Evolutionary conservation across 140 eudicot genomes (phyloP).

Genomic region (Oenanthe javanica): DNA sequence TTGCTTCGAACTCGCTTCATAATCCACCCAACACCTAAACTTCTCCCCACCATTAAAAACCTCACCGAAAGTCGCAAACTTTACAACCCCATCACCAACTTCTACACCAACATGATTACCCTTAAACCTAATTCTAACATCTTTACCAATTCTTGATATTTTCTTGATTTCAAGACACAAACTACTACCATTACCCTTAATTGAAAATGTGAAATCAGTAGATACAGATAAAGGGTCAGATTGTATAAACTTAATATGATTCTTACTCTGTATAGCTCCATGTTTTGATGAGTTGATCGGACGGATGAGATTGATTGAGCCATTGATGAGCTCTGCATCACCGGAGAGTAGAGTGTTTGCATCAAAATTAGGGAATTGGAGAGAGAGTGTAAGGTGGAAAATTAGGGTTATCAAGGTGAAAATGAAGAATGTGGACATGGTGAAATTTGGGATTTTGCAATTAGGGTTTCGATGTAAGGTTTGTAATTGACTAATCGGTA

Average conservation of each 20-base stretch:
- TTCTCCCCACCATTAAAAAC: constrained; percentile 37
- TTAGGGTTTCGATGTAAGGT: constrained; percentile 3
- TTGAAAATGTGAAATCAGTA: constrained; percentile 56
- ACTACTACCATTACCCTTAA: constrained; percentile 49
- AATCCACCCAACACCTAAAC: constrained; percentile 58
- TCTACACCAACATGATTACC: constrained; percentile 35
- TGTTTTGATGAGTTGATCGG: constrained; percentile 23
- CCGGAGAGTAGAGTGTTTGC: constrained; percentile 27
- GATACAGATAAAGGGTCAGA: constrained; percentile 40
- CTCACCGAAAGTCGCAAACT: constrained; percentile 28
- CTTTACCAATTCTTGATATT: constrained; percentile 17
- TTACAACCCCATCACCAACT: constrained; percentile 28
- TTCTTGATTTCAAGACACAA: constrained; percentile 38
- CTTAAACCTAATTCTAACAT: constrained; percentile 33
- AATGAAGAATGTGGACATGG: constrained; percentile 21
- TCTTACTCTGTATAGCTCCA: constrained; percentile 32
- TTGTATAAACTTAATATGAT: constrained; percentile 31
- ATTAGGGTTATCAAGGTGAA: constrained; percentile 20
- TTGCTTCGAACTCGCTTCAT: constrained; percentile 47
- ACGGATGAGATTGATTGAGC: constrained; percentile 39
- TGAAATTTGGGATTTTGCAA: background rate
- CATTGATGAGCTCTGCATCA: constrained; percentile 36
- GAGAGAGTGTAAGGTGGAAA: constrained; percentile 20
- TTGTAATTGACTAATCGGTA: background rate
- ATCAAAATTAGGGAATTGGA: constrained; percentile 21